These are phyloP conservation scores for Luffa aegyptiaca DNA, from an alignment of 306 rosid genomes.

Conservation along the genomic window DNA sequence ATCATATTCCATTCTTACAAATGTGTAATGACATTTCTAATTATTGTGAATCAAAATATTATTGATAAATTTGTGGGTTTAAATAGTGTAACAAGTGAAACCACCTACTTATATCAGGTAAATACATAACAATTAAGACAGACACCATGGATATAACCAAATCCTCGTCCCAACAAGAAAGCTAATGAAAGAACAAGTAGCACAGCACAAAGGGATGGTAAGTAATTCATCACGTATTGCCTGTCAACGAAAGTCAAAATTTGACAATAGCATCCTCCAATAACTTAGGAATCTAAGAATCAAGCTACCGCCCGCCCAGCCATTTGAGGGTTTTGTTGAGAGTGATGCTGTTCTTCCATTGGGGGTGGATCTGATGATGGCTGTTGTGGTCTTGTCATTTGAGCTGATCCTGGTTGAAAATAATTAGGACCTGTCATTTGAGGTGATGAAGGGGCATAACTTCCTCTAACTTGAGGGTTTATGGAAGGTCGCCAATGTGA, in stretches of 20 bases:
- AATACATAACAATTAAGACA: background rate
- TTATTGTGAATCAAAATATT: background rate
- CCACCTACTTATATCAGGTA: background rate
- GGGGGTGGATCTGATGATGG: background rate
- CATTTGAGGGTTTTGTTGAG: background rate
- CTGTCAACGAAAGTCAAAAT: background rate
- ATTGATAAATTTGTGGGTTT: background rate
- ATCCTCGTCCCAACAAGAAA: background rate
- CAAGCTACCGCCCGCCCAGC: background rate
- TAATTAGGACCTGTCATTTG: background rate
- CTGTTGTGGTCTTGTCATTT: background rate
- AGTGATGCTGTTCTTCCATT: constrained; percentile 1
- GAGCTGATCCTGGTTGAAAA: background rate
- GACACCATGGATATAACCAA: background rate
- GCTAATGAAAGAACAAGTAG: background rate
- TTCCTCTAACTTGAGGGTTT: background rate
- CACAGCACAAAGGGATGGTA: background rate
- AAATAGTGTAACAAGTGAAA: background rate
- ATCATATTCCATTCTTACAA: background rate
- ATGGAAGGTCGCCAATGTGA: background rate
- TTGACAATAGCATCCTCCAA: background rate
- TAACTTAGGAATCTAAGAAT: background rate
- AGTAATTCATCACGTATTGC: background rate
- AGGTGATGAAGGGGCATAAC: background rate
- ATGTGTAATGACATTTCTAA: background rate